phyloP scores from a whole-genome alignment of 768 basidiomycete genomes.

The Lactarius sp. region DNA sequence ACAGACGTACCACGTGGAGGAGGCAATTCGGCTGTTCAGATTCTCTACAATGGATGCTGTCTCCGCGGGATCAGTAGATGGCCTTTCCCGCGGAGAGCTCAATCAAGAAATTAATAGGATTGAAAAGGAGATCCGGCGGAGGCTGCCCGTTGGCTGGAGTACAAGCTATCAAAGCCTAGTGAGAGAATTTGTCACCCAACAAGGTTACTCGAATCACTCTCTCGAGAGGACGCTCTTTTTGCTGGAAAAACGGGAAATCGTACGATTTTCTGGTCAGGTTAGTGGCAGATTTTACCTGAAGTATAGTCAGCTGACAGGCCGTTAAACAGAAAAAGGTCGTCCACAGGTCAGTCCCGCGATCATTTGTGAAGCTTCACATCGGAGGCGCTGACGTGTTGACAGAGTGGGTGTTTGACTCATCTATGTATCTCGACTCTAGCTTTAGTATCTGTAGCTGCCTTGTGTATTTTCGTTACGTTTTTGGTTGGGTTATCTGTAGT shows the following conservation, averaged over 20 bases:
- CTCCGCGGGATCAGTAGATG: slow-evolving; percentile 88
- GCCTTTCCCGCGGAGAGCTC: slow-evolving; percentile 83
- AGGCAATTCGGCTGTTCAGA: slow-evolving; percentile 96
- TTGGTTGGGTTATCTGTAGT: neutral
- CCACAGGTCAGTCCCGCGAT: slow-evolving; percentile 22
- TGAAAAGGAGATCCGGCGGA: slow-evolving; percentile 76
- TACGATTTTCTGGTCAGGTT: slow-evolving; percentile 78
- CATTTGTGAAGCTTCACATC: neutral
- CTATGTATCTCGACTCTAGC: neutral
- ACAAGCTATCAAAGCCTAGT: slow-evolving; percentile 93
- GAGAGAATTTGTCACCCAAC: slow-evolving; percentile 88
- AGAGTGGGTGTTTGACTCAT: slow-evolving; percentile 24
- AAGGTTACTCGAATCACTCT: slow-evolving; percentile 86
- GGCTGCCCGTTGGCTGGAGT: slow-evolving; percentile 92
- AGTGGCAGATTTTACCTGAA: slow-evolving; percentile 8
- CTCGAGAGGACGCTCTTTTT: slow-evolving; percentile 88
- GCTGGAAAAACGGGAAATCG: slow-evolving; percentile 92
- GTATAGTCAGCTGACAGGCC: neutral
- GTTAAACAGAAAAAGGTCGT: slow-evolving; percentile 25
- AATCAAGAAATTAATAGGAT: slow-evolving; percentile 92
- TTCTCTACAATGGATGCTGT: slow-evolving; percentile 99
- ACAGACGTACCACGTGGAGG: slow-evolving; percentile 91
- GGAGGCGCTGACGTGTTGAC: neutral
- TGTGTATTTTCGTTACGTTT: neutral
- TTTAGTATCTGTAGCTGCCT: neutral